phyloP scores from a whole-genome alignment of 768 basidiomycete genomes.

The Cytidiella melzeri region DNA sequence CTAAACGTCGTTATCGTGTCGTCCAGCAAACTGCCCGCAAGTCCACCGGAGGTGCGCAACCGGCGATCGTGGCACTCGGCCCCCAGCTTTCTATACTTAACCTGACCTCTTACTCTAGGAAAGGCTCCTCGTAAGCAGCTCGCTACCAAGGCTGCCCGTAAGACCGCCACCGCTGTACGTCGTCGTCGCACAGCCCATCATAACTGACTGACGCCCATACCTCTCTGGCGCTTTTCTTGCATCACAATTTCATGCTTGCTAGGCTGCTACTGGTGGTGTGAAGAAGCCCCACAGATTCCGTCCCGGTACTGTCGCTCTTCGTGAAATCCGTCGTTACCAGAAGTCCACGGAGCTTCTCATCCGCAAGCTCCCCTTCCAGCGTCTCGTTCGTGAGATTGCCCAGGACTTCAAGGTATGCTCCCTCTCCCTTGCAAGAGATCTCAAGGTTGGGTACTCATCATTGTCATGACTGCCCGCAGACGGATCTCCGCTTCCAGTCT shows the following conservation, averaged over 20 bases:
- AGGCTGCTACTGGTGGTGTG: conserved; percentile 71
- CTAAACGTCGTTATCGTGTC: conserved; percentile 26
- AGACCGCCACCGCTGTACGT: conserved; percentile 30
- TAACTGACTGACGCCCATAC: background rate
- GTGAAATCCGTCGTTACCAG: conserved; percentile 97
- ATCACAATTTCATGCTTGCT: conserved; percentile 21
- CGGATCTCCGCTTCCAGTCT: conserved; percentile 85
- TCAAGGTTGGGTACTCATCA: conserved; percentile 10
- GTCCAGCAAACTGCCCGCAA: conserved; percentile 96
- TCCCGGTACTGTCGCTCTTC: conserved; percentile 97
- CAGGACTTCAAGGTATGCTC: conserved; percentile 79
- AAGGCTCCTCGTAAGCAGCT: conserved; percentile 39
- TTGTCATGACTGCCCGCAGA: conserved; percentile 32
- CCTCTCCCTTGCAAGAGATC: conserved; percentile 30
- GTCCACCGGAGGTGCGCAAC: conserved; percentile 84
- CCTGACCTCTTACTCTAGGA: conserved; percentile 21
- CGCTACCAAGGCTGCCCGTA: conserved; percentile 40
- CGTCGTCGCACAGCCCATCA: background rate
- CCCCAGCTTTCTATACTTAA: conserved; percentile 19
- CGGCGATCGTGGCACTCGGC: conserved; percentile 22
- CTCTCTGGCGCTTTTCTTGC: background rate
- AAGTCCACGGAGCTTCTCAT: conserved; percentile 99
- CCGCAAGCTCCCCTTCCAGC: conserved; percentile 99
- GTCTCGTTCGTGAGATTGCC: conserved; percentile 92
- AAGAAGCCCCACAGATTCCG: conserved; percentile 99